Evolutionary conservation across 768 basidiomycete genomes (phyloP).

Genomic region (Panaeolus papilionaceus): DNA sequence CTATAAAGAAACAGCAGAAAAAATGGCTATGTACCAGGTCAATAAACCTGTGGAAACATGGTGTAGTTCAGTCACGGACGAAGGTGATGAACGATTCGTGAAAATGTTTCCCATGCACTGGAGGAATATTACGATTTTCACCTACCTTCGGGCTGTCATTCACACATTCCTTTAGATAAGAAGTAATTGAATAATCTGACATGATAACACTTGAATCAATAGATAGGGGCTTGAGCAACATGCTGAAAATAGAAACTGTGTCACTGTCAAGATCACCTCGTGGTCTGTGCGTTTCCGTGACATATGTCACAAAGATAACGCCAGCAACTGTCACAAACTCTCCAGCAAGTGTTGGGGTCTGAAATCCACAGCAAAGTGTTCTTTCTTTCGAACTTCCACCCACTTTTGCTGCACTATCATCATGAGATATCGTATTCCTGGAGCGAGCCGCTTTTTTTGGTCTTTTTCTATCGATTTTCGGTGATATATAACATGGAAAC

Average conservation of each 20-base stretch:
- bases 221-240: too few species aligned
- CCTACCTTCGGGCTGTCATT: too few species aligned
- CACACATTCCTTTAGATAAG: too few species aligned
- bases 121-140: too few species aligned
- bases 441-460: slow-evolving; percentile 12
- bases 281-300: slow-evolving; percentile 9
- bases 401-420: slow-evolving; percentile 3
- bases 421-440: slow-evolving; percentile 2
- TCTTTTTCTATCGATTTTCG: slow-evolving; percentile 10
- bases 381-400: slow-evolving; percentile 14
- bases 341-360: slow-evolving; percentile 1
- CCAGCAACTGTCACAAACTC: slow-evolving; percentile 12
- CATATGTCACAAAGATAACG: background rate
- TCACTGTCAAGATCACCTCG: background rate
- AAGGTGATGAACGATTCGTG: too few species aligned
- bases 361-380: slow-evolving; percentile 12
- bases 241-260: background rate
- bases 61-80: too few species aligned
- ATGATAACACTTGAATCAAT: too few species aligned
- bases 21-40: too few species aligned
- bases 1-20: too few species aligned
- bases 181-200: too few species aligned
- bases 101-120: too few species aligned
- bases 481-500: slow-evolving; percentile 10
- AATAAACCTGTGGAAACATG: too few species aligned